These are phyloP conservation scores for Cyclospora cayetanensis DNA, from an alignment of 169 alveolate genomes.

Conservation along the genomic window DNA sequence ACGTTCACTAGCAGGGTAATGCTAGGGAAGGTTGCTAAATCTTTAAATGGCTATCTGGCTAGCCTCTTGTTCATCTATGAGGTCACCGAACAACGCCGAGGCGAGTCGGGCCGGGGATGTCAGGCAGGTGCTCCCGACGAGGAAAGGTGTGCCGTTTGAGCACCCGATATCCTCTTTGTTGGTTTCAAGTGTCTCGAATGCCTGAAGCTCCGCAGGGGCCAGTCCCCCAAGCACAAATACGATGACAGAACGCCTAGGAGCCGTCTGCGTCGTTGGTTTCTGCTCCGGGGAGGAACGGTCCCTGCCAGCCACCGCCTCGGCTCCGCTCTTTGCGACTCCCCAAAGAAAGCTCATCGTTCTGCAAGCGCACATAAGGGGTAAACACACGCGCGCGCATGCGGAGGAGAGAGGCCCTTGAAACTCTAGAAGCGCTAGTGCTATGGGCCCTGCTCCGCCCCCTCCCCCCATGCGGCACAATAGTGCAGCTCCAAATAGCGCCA, in stretches of 20 bases:
- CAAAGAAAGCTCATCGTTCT: background rate
- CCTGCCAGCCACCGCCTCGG: background rate
- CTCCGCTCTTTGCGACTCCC: background rate
- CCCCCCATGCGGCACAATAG: too few species aligned
- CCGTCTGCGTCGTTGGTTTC: background rate
- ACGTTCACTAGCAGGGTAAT: too few species aligned
- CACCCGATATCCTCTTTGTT: background rate
- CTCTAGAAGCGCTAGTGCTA: background rate
- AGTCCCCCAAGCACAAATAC: background rate
- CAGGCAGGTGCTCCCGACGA: background rate
- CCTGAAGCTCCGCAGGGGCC: conserved; percentile 10
- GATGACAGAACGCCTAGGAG: background rate
- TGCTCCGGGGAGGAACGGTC: background rate
- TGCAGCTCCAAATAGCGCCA: too few species aligned
- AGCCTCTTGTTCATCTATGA: background rate
- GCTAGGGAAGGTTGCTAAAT: too few species aligned
- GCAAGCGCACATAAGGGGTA: too few species aligned
- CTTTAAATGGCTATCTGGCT: too few species aligned
- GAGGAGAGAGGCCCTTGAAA: background rate
- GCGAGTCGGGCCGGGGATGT: background rate
- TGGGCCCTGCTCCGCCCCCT: too few species aligned
- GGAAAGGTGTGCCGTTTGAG: background rate
- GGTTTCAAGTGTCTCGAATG: background rate
- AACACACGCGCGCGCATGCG: too few species aligned
- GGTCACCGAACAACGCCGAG: background rate